Base-by-base conservation (phyloP, 163 green algal species). In the Smithsoniella earleae region DNA sequence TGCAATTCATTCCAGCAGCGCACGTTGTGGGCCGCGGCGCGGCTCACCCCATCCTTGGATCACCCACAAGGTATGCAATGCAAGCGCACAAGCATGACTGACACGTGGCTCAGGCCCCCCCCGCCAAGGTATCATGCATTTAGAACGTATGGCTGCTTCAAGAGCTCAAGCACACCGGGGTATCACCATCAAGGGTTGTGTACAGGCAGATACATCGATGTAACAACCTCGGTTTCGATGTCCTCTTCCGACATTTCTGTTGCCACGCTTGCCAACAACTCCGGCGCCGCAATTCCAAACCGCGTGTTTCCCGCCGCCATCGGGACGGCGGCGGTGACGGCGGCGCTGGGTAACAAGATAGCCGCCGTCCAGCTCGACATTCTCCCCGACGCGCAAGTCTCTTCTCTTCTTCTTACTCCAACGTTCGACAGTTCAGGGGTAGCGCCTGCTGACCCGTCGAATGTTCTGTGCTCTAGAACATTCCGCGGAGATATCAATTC, bases 1-100 rank as follows among this genome's bases (percentile, higher is more conserved):
- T 64, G 49, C 49, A 64, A 64, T 27, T 6, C 49, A 6, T 64
- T 64, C 49, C 49, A 64, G 49, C 49, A 64, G 49, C 49, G 49
- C 49, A 64, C 49, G 49, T 27, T 64, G 49, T 64, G 49, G 49
- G 33, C 49, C 13, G 49, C 49, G 49, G 49, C 49, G 13, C 49
- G 49, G 49, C 49, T 64, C 8, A 64, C 25, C 13, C 25, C 49
- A 10, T 27, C 31, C 25, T 27, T 13, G 8, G 49, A 64, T 27
- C 8, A 64, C 6, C 49, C 13, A 6, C 49, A 27, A 64, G 49
- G 49, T 64, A 64, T 27, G 49, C 8, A 25, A 10, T 64, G 49
- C 49, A 6, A n/a, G n/a, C n/a, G n/a, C n/a, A n/a, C n/a, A n/a
- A n/a, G n/a, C n/a, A n/a, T n/a, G n/a, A n/a, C n/a, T n/a, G n/a